These are phyloP conservation scores for Amanita thiersii DNA, from an alignment of 768 basidiomycete genomes.

Conservation along the genomic window DNA sequence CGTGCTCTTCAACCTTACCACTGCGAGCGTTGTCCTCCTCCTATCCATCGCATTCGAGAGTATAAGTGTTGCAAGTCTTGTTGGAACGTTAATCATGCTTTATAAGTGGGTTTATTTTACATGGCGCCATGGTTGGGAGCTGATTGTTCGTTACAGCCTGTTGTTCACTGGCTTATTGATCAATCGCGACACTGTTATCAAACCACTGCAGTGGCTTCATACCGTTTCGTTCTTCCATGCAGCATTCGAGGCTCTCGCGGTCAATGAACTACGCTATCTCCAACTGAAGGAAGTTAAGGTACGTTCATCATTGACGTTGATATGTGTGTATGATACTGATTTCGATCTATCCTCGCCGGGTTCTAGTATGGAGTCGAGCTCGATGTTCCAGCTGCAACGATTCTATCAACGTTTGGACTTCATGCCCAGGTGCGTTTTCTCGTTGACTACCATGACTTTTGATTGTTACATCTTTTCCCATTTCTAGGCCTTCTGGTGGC, in stretches of 20 bases:
- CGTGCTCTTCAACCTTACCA: constrained; percentile 94
- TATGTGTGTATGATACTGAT: constrained; percentile 2
- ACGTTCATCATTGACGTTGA: constrained; percentile 15
- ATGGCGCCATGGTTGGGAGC: constrained; percentile 1
- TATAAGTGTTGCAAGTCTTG: constrained; percentile 82
- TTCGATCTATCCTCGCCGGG: background rate
- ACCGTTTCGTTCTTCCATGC: constrained; percentile 98
- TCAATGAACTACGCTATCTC: constrained; percentile 92
- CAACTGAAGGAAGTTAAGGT: constrained; percentile 90
- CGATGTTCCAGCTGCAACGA: constrained; percentile 93
- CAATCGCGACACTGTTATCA: constrained; percentile 80
- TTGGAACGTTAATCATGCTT: constrained; percentile 95
- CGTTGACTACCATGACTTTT: constrained; percentile 14
- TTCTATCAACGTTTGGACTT: constrained; percentile 90
- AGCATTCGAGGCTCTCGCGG: constrained; percentile 94
- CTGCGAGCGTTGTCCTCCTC: constrained; percentile 86
- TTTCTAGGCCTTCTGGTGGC: constrained; percentile 91
- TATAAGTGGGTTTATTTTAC: constrained; percentile 72
- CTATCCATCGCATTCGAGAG: constrained; percentile 85
- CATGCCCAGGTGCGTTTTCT: constrained; percentile 56
- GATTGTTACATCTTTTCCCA: background rate
- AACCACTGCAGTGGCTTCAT: constrained; percentile 76
- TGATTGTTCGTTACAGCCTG: constrained; percentile 40
- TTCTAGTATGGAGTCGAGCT: constrained; percentile 90
- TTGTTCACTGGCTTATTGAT: constrained; percentile 94